A percentile compares a stretch with the other conserved stretches of the same genome.
phyloP scores from a whole-genome alignment of 2,329 filamentous ascomycete species.

The Mariannaea elegans region DNA sequence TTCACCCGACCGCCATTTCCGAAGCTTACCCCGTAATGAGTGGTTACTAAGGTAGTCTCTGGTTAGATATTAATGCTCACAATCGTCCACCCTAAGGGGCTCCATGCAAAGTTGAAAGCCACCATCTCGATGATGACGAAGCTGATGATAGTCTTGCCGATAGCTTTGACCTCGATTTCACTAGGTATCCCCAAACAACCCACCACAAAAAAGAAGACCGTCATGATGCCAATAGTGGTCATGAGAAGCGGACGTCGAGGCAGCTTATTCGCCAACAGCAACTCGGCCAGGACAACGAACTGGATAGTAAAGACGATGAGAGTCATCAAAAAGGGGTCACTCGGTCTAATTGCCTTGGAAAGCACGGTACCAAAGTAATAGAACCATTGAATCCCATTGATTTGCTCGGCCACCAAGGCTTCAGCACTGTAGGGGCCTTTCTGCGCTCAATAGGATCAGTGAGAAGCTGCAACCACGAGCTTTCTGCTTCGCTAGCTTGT shows the following conservation, averaged over 20 bases:
- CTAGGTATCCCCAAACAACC: constrained; percentile 51
- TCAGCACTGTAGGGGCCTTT: constrained; percentile 56
- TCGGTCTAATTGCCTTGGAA: constrained; percentile 51
- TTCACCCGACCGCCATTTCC: constrained; percentile 58
- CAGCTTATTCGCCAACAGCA: constrained; percentile 52
- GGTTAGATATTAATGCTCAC: constrained; percentile 18
- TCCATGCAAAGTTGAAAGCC: constrained; percentile 56
- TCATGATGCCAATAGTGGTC: constrained; percentile 50
- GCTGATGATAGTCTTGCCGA: constrained; percentile 51
- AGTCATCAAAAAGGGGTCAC: constrained; percentile 52
- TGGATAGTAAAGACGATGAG: constrained; percentile 54
- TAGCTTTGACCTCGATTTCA: constrained; percentile 34
- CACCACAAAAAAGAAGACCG: constrained; percentile 51
- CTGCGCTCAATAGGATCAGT: constrained; percentile 55
- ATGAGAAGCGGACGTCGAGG: constrained; percentile 50
- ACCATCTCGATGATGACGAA: constrained; percentile 54
- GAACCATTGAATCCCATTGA: constrained; percentile 59
- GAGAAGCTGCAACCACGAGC: constrained; percentile 51
- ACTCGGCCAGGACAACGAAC: constrained; percentile 49
- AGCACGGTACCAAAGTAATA: constrained; percentile 56
- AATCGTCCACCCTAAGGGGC: constrained; percentile 51
- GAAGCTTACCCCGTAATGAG: constrained; percentile 46
- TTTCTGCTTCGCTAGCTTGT: constrained; percentile 38
- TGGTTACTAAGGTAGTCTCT: background rate
- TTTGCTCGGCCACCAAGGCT: constrained; percentile 56